Evolutionary conservation across 768 basidiomycete genomes (phyloP).

Genomic region (Brasilioporus rufonigricans): DNA sequence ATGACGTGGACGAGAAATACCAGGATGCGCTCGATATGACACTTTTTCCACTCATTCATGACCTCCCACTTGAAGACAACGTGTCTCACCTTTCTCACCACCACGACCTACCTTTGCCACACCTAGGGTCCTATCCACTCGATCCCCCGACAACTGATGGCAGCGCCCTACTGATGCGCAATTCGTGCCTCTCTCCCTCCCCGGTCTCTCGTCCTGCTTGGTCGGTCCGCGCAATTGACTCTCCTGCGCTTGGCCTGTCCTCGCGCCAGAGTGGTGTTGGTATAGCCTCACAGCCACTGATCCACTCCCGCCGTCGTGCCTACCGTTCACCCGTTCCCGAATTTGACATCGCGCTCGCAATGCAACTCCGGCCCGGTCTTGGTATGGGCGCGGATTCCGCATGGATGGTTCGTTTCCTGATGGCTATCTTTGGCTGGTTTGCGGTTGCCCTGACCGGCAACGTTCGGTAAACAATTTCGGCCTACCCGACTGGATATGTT

Average conservation of each 20-base stretch:
- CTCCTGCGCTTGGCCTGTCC: conserved; percentile 20
- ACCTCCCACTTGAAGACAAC: conserved; percentile 20
- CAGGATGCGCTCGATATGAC: conserved; percentile 30
- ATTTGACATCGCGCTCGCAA: conserved; percentile 67
- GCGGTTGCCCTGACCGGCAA: conserved; percentile 52
- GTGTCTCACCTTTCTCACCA: conserved; percentile 5
- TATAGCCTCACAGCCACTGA: conserved; percentile 9
- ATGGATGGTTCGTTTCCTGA: conserved; percentile 77
- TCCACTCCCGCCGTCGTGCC: conserved; percentile 24
- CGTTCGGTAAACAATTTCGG: conserved; percentile 10
- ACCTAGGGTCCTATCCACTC: not conserved
- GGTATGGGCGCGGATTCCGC: conserved; percentile 71
- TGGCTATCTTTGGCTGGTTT: conserved; percentile 80
- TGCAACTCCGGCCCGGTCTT: conserved; percentile 74
- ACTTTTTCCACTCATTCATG: conserved; percentile 15
- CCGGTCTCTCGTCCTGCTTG: conserved; percentile 25
- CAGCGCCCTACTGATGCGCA: conserved; percentile 13
- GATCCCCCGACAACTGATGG: conserved; percentile 12
- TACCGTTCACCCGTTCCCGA: conserved; percentile 44
- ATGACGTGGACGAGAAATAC: conserved; percentile 30
- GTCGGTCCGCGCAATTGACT: conserved; percentile 29
- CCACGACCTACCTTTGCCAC: conserved; percentile 12
- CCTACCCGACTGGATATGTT: not conserved
- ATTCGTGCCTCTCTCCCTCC: conserved; percentile 11
- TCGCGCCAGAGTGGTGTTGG: conserved; percentile 4